These are phyloP conservation scores for Elongisporangium prolatum DNA, from an alignment of 352 stramenopile species.

Conservation along the genomic window DNA sequence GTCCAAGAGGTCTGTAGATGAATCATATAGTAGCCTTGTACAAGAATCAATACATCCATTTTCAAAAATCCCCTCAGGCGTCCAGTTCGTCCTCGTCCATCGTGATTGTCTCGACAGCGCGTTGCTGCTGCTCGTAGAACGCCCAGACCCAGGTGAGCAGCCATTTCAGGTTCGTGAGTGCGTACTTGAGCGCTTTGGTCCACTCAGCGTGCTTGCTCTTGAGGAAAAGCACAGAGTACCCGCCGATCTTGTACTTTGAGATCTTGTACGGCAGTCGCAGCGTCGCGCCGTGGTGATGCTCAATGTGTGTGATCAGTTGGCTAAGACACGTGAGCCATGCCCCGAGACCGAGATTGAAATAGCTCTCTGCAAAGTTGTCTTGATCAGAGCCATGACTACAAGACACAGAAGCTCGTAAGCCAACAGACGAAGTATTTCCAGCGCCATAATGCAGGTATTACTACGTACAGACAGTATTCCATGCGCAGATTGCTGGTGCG, in stretches of 20 bases:
- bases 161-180: conserved; percentile 84
- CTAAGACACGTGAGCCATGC: conserved; percentile 76
- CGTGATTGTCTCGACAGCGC: neutral
- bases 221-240: conserved; percentile 67
- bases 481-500: conserved; percentile 70
- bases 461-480: conserved; percentile 74
- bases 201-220: conserved; percentile 81
- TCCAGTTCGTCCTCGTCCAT: neutral
- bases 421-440: no score
- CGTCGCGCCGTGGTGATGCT: conserved; percentile 14
- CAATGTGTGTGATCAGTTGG: conserved; percentile 57
- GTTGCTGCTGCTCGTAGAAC: neutral
- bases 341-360: conserved; percentile 81
- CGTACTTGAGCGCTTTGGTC: conserved; percentile 85
- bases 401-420: conserved; percentile 14
- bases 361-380: conserved; percentile 80
- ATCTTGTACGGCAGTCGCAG: conserved; percentile 82
- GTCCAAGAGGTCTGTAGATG: neutral
- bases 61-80: neutral
- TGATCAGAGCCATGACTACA: conserved; percentile 77
- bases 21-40: neutral
- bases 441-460: conserved; percentile 7
- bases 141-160: conserved; percentile 59
- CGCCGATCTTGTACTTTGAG: conserved; percentile 60
- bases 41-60: neutral